A percentile compares a stretch with the other conserved stretches of the same genome.
These are phyloP conservation scores for Marvania coccoides DNA, from an alignment of 139 green algal species.

Conservation along the genomic window DNA sequence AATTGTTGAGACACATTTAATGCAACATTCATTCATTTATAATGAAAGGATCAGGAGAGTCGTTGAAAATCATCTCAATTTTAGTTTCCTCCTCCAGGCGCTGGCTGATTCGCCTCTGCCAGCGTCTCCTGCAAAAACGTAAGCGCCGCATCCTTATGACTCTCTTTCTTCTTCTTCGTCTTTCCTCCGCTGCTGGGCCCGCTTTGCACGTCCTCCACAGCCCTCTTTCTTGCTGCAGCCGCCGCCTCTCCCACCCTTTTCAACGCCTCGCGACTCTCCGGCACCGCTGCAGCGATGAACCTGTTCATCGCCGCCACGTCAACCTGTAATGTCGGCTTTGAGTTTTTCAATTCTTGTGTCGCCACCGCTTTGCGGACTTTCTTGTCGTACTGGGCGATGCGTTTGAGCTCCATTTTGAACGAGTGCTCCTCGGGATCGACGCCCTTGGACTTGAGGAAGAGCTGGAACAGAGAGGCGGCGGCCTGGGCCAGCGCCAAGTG, in stretches of 20 bases:
- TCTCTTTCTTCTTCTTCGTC: not conserved
- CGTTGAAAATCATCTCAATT: no score
- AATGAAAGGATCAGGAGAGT: no score
- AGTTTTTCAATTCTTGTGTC: slow-evolving; percentile 12
- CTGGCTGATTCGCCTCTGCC: not conserved
- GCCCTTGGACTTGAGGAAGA: slow-evolving; percentile 4
- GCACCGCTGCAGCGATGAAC: slow-evolving; percentile 52
- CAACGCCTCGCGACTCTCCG: no score
- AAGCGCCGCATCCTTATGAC: no score
- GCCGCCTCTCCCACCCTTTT: no score
- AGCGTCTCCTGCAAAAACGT: not conserved
- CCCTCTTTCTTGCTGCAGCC: slow-evolving; percentile 16
- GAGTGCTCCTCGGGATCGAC: slow-evolving; percentile 13
- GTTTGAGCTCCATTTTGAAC: slow-evolving; percentile 18
- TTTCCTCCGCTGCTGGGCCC: not conserved
- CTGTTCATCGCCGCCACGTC: slow-evolving; percentile 45
- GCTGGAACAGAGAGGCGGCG: slow-evolving; percentile 2
- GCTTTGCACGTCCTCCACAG: slow-evolving; percentile 1
- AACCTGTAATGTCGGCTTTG: slow-evolving; percentile 13
- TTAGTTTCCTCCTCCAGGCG: no score
- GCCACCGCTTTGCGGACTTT: slow-evolving; percentile 36
- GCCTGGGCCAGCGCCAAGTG: slow-evolving; percentile 17
- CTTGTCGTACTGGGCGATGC: slow-evolving; percentile 37
- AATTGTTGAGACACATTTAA: no score
- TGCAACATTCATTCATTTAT: no score